Evolutionary conservation across 768 basidiomycete genomes (phyloP), one percentile per base, ranked within the genome.

Genomic region (Panaeolus papilionaceus): DNA sequence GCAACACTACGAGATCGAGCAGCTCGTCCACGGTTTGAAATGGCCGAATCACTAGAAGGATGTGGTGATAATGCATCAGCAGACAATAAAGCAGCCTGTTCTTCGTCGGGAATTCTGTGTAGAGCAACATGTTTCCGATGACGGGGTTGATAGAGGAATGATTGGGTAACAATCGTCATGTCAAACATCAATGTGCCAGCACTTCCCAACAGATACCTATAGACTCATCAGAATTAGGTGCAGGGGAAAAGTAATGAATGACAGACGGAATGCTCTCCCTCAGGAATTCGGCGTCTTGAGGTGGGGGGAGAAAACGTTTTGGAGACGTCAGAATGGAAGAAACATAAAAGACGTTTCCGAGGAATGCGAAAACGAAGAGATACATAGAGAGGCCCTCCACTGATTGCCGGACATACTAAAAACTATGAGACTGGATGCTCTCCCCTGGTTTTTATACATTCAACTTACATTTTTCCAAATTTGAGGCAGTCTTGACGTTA

Each of bases 391-490:
- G 86, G 10, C 98, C 98, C 87, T 93, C 94, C 18, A 96, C 94
- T 58, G 95, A 97, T 83, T 96, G 95, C 65, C 96, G 86, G 65
- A 86, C 89, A 74, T 86, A 96, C 95, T 97, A 63, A 38, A 62
- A 64, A 68, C 10, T 61, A 67, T 68, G 7, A 68, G 38, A 39
- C 66, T 38, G 61, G 63, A 42, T 42, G 38, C 66, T 16, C 8
- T 5, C 39, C 44, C 42, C 54, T 51, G 23, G 62, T 23, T 26
- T 61, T 68, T 10, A 33, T 63, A 40, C 28, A 16, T 38, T n/a
- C 62, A 42, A 89, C 95, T 76, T 77, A 98, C 96, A 74, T 98
- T 98, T 79, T 96, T 97, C 98, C 98, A 99, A 70, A 99, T 98
- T 78, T 99, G 98, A 23, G 98, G 98, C 73, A 99, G 79, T 67